Conservation (phyloP, 106 monocot genomes). For the Vanilla planifolia region DNA sequence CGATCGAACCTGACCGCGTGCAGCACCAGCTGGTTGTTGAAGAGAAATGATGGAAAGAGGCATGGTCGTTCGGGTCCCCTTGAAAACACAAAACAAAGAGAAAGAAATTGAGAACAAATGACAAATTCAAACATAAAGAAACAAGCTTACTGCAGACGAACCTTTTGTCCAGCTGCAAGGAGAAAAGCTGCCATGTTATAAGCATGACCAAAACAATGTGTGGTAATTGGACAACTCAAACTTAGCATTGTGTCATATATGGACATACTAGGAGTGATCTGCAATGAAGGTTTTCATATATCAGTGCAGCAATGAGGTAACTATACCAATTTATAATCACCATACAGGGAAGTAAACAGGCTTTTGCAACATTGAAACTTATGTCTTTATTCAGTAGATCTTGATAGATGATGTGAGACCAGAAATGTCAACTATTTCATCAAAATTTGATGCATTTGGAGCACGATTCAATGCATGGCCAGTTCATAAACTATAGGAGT, state of each 20-base stretch:
- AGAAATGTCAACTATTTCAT: no score
- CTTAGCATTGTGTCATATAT: conserved; percentile 97
- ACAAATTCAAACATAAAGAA: no score
- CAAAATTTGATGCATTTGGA: no score
- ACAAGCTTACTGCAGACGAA: conserved; percentile 15
- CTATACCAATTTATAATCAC: no score
- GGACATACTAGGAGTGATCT: conserved; percentile 91
- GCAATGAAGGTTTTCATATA: conserved; percentile 13
- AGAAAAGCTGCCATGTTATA: conserved; percentile 92
- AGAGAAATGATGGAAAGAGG: conserved; percentile 74
- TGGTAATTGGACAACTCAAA: conserved; percentile 71
- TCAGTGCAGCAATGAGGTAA: background rate
- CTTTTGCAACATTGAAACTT: no score
- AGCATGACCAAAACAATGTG: conserved; percentile 88
- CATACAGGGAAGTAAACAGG: no score
- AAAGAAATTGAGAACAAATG: background rate
- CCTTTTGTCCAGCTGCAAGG: conserved; percentile 98
- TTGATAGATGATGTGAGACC: no score
- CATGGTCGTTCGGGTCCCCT: conserved; percentile 84
- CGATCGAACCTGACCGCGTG: conserved; percentile 78
- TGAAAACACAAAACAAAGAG: conserved; percentile 11
- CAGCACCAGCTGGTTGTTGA: conserved; percentile 87
- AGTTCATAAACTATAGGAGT: no score
- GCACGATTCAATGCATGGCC: no score
- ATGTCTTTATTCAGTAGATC: no score